Conservation (phyloP, 1,284 basidiomycete genomes). For the Chiua sp. region DNA sequence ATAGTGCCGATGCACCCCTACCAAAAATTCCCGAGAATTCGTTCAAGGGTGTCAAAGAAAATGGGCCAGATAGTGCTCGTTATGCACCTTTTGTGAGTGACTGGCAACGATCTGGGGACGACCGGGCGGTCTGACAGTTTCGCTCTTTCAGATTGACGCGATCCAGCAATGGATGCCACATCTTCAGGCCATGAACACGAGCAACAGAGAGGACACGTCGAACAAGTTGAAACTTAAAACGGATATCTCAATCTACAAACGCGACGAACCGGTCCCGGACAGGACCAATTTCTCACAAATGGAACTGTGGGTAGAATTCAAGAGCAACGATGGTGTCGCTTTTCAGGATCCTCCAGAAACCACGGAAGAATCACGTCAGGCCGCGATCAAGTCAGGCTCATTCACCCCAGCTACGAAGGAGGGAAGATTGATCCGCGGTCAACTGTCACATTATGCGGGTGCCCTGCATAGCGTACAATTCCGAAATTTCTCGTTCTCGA, state of each 20-base stretch:
- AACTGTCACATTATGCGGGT: conserved; percentile 3
- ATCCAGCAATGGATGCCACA: neutral
- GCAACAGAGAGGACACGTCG: neutral
- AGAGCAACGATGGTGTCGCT: neutral
- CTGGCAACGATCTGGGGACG: no score
- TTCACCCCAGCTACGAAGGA: neutral
- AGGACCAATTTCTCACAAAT: conserved; percentile 1
- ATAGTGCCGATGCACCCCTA: neutral
- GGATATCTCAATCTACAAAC: conserved; percentile 5
- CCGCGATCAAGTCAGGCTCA: no score
- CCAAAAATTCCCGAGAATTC: neutral
- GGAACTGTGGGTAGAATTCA: conserved; percentile 3
- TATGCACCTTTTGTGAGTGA: conserved; percentile 6
- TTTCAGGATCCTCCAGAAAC: neutral
- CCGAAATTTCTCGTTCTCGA: conserved; percentile 20
- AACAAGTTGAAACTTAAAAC: neutral
- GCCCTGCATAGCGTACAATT: conserved; percentile 15
- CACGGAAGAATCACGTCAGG: neutral
- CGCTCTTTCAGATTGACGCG: neutral
- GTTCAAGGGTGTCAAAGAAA: neutral
- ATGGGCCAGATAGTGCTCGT: neutral
- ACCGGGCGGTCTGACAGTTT: neutral
- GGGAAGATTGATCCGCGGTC: neutral
- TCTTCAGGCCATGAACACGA: neutral
- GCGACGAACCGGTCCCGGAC: neutral